phyloP scores from a whole-genome alignment of 352 stramenopile genomes.

The Thalassiosira oceanica region DNA sequence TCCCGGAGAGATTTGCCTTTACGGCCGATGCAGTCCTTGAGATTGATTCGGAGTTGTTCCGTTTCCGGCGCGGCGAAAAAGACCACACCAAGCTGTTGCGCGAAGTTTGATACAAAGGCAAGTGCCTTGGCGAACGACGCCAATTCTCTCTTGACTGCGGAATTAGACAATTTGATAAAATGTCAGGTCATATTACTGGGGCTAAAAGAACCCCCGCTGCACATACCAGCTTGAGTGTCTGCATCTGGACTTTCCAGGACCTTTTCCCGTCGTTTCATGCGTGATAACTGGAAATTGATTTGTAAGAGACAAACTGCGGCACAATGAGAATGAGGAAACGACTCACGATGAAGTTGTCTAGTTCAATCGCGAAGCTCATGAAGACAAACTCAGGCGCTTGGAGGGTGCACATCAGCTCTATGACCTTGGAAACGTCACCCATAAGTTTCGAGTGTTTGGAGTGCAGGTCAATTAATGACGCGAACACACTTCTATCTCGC shows the following conservation, averaged over 20 bases:
- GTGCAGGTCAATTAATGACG: constrained; percentile 73
- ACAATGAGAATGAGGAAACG: no score
- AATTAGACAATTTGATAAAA: no score
- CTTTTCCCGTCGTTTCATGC: constrained; percentile 28
- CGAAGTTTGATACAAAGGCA: constrained; percentile 75
- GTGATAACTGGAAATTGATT: no score
- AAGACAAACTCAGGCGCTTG: constrained; percentile 81
- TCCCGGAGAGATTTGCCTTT: constrained; percentile 45
- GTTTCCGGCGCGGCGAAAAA: constrained; percentile 72
- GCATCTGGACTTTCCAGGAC: constrained; percentile 23
- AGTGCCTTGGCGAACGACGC: constrained; percentile 54
- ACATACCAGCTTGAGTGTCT: constrained; percentile 38
- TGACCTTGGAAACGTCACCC: constrained; percentile 66
- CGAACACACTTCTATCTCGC: constrained; percentile 73
- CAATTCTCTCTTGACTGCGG: constrained; percentile 32
- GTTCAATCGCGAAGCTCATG: constrained; percentile 74
- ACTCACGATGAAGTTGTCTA: constrained; percentile 70
- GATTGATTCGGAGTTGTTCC: constrained; percentile 44
- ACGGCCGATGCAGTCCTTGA: constrained; percentile 72
- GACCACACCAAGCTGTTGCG: constrained; percentile 75
- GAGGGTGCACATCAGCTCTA: constrained; percentile 74
- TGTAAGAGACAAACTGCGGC: no score
- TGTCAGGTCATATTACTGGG: no score
- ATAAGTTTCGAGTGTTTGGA: constrained; percentile 66
- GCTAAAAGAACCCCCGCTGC: no score